A percentile compares a stretch with the other conserved stretches of the same genome.
Conservation (phyloP, 2,329 filamentous ascomycete genomes). For the Neophaeococcomyces aloes region DNA sequence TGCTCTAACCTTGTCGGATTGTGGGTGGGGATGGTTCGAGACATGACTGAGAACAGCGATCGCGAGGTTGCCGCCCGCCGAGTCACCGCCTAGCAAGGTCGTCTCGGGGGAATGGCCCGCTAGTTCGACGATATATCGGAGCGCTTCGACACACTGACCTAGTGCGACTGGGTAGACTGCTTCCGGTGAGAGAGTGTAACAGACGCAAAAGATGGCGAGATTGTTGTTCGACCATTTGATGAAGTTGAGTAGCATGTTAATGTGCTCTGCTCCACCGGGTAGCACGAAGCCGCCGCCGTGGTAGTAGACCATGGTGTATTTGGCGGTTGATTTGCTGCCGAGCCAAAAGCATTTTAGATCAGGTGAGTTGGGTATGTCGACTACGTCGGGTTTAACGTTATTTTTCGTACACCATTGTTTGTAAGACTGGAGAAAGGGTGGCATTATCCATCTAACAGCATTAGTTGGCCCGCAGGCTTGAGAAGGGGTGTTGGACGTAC, state of each 20-base stretch:
- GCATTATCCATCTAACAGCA: conserved; percentile 12
- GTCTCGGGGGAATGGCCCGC: conserved; percentile 26
- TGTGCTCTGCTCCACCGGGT: conserved; percentile 17
- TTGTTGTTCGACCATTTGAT: conserved; percentile 30
- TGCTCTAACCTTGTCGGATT: conserved; percentile 30
- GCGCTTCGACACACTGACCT: conserved; percentile 30
- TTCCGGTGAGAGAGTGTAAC: conserved; percentile 46
- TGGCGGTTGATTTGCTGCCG: conserved; percentile 16
- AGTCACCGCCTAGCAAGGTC: conserved; percentile 35
- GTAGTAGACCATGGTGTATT: conserved; percentile 19
- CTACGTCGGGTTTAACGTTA: conserved; percentile 10
- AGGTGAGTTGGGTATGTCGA: conserved; percentile 17
- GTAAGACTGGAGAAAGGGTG: conserved; percentile 16
- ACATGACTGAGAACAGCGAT: conserved; percentile 18
- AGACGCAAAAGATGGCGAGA: conserved; percentile 43
- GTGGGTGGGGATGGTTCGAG: conserved; percentile 43
- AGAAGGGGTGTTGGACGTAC: conserved; percentile 5
- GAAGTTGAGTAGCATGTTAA: conserved; percentile 13
- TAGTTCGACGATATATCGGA: conserved; percentile 31
- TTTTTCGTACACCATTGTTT: conserved; percentile 13
- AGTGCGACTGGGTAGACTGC: conserved; percentile 36
- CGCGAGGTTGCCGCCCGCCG: conserved; percentile 35
- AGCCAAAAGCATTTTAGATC: conserved; percentile 20
- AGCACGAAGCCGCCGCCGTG: conserved; percentile 21
- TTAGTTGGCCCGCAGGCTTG: conserved; percentile 4